A percentile compares a stretch with the other conserved stretches of the same genome.
phyloP scores from a whole-genome alignment of 176 grass and related monocot species.

The Oryza meridionalis region DNA sequence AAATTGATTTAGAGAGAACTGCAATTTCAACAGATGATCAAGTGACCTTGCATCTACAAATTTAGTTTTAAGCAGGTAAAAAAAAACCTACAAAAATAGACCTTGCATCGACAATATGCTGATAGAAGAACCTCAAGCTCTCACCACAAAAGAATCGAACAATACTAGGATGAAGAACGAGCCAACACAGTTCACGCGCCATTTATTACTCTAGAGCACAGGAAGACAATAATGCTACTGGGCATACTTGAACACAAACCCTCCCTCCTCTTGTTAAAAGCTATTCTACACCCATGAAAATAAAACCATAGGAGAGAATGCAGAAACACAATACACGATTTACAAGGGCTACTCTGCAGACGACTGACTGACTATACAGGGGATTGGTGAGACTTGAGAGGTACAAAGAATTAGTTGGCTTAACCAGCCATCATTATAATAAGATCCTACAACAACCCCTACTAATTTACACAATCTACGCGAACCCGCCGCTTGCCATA shows the following conservation, averaged over 20 bases:
- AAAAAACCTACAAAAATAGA: too few relatives aligned
- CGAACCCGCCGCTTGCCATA: constrained; percentile 28
- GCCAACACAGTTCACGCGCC: constrained; percentile 6
- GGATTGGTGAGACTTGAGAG: constrained; percentile 19
- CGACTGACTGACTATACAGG: constrained; percentile 42
- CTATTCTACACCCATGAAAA: constrained; percentile 62
- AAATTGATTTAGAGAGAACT: too few relatives aligned
- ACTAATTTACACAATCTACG: constrained; percentile 71
- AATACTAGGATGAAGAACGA: too few relatives aligned
- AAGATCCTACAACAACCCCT: constrained; percentile 45
- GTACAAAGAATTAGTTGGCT: constrained; percentile 65
- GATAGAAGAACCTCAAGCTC: background rate
- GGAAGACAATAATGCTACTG: background rate
- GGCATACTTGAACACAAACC: constrained; percentile 11
- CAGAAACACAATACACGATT: constrained; percentile 52
- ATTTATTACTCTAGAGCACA: constrained; percentile 39
- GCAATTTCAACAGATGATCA: too few relatives aligned
- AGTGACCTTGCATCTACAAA: too few relatives aligned
- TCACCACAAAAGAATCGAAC: background rate
- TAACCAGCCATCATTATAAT: constrained; percentile 45
- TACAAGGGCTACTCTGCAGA: constrained; percentile 54
- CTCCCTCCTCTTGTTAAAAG: constrained; percentile 38
- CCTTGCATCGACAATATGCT: too few relatives aligned
- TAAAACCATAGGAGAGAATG: constrained; percentile 54
- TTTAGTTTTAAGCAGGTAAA: too few relatives aligned